Percentiles rank a stretch among this genome's conserved stretches.
Evolutionary conservation across 1,139 yeast genomes (phyloP).

Genomic region (Protomyces inouyei): DNA sequence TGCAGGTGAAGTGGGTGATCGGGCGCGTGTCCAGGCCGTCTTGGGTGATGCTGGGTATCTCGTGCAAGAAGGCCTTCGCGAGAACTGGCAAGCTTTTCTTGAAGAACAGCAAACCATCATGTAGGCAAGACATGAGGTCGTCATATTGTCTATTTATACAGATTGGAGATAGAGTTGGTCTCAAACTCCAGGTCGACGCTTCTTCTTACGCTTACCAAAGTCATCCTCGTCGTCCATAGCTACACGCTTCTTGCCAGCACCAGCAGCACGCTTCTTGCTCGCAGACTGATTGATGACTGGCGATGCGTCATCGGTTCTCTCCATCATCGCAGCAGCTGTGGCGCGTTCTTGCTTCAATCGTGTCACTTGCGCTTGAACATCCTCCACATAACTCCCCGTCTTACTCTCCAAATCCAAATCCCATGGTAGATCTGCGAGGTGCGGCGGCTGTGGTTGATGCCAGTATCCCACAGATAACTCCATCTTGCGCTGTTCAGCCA

Average conservation of each 20-base stretch:
- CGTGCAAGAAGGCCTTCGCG: slow-evolving; percentile 13
- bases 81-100: slow-evolving; percentile 14
- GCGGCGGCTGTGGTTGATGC: slow-evolving; percentile 3
- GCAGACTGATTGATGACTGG: neutral
- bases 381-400: slow-evolving; percentile 17
- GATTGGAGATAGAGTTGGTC: neutral
- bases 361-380: neutral
- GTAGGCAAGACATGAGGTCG: neutral
- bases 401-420: slow-evolving; percentile 5
- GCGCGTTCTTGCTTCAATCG: neutral
- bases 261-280: neutral
- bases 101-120: neutral
- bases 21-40: neutral
- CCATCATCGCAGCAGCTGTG: neutral
- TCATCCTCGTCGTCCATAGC: neutral
- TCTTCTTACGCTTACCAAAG: neutral
- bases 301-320: neutral
- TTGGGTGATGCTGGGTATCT: slow-evolving; percentile 13
- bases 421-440: slow-evolving; percentile 15
- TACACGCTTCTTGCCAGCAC: neutral
- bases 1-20: slow-evolving; percentile 11
- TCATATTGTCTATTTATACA: neutral
- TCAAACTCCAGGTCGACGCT: neutral
- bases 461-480: slow-evolving; percentile 3
- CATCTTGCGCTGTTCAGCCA: neutral